A percentile compares a stretch with the other conserved stretches of the same genome.
Conservation (phyloP, 371 early-diverging fungal species). For the Zychaea mexicana region DNA sequence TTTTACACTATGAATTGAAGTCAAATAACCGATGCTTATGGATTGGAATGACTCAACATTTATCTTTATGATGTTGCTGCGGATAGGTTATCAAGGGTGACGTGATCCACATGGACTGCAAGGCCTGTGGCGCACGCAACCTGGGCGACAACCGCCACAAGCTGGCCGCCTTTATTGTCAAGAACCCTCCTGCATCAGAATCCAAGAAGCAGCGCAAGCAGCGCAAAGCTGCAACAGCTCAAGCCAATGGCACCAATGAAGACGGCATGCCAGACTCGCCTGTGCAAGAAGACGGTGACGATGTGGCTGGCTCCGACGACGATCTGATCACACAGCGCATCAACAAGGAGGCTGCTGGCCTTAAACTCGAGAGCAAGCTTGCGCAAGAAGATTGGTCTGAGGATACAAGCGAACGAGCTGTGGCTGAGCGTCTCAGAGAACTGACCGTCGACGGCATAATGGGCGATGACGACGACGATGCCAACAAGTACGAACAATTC, state of each 20-base stretch:
- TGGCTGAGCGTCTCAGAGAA: constrained; percentile 76
- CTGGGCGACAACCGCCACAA: constrained; percentile 91
- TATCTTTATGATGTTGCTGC: not conserved
- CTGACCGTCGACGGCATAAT: constrained; percentile 56
- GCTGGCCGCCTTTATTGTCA: constrained; percentile 86
- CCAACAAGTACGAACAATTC: constrained; percentile 72
- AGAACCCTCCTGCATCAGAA: constrained; percentile 84
- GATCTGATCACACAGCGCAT: constrained; percentile 78
- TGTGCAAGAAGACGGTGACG: constrained; percentile 42
- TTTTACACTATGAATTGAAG: not conserved
- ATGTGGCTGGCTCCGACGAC: constrained; percentile 57
- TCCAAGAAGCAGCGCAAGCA: constrained; percentile 69
- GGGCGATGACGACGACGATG: constrained; percentile 69
- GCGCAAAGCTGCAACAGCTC: constrained; percentile 64
- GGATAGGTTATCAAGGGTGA: constrained; percentile 70
- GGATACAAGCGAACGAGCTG: constrained; percentile 81
- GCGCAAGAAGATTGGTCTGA: constrained; percentile 85
- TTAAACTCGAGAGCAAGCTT: constrained; percentile 64
- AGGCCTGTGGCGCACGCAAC: constrained; percentile 91
- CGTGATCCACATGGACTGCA: constrained; percentile 79
- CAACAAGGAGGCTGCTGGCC: constrained; percentile 69
- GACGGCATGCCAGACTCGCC: constrained; percentile 49
- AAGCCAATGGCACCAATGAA: constrained; percentile 45
- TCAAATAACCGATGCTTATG: not conserved
- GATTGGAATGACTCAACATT: too few relatives aligned